phyloP scores from a whole-genome alignment of 2,329 filamentous ascomycete species.

The Colletotrichum lindemuthianum region DNA sequence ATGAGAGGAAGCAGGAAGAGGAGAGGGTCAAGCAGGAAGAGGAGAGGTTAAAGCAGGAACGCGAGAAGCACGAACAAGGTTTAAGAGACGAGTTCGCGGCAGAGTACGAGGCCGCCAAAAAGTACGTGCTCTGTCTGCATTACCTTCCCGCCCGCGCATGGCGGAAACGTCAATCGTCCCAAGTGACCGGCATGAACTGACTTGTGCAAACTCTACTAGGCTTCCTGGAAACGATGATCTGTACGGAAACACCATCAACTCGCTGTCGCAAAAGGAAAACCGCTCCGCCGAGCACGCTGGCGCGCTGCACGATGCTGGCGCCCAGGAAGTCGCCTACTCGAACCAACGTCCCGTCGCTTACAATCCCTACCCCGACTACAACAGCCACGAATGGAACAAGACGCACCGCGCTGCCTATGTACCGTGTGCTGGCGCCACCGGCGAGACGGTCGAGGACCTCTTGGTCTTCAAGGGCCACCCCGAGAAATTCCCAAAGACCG shows the following conservation, averaged over 20 bases:
- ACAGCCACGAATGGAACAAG: conserved; percentile 67
- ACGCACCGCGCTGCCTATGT: conserved; percentile 67
- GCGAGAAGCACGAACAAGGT: conserved; percentile 43
- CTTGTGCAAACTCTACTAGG: conserved; percentile 41
- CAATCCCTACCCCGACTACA: conserved; percentile 78
- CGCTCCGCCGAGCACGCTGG: conserved; percentile 44
- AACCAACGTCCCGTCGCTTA: conserved; percentile 65
- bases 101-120: conserved; percentile 50
- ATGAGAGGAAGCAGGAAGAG: conserved; percentile 32
- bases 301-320: conserved; percentile 32
- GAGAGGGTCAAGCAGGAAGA: conserved; percentile 24
- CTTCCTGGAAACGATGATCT: conserved; percentile 59
- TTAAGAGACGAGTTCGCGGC: conserved; percentile 45
- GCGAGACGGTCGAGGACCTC: conserved; percentile 68
- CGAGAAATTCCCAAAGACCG: conserved; percentile 65
- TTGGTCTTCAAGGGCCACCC: conserved; percentile 72
- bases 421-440: conserved; percentile 72
- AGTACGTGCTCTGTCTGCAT: conserved; percentile 46
- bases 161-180: conserved; percentile 32
- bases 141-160: conserved; percentile 2
- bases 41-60: conserved; percentile 22
- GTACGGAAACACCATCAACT: conserved; percentile 66
- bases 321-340: conserved; percentile 44
- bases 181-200: conserved; percentile 15
- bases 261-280: conserved; percentile 53